Evolutionary conservation across 768 basidiomycete species (phyloP).

Genomic region (Atractiella rhizophila): DNA sequence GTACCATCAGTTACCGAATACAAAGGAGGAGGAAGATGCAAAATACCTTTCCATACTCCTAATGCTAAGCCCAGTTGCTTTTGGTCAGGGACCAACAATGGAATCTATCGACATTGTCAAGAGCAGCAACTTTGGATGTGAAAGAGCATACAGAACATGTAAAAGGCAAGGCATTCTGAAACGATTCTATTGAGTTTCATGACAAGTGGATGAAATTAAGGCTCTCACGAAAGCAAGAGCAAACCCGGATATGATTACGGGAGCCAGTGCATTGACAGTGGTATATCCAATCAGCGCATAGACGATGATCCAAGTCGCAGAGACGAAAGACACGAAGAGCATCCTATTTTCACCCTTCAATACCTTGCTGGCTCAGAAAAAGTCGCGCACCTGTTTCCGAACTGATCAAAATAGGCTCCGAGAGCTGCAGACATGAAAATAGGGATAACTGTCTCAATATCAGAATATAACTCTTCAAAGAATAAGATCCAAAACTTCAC

Average conservation of each 20-base stretch:
- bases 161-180: slow-evolving; percentile 4
- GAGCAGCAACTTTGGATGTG: too few species aligned
- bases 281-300: background rate
- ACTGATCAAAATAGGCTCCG: slow-evolving; percentile 2
- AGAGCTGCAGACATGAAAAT: slow-evolving; percentile 2
- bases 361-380: too few species aligned
- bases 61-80: background rate
- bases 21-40: too few species aligned
- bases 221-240: background rate
- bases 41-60: slow-evolving; percentile 5
- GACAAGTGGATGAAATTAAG: slow-evolving; percentile 1
- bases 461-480: too few species aligned
- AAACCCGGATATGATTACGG: background rate
- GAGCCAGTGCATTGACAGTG: background rate
- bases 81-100: slow-evolving; percentile 1
- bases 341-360: too few species aligned
- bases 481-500: too few species aligned
- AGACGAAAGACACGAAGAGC: background rate
- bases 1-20: too few species aligned
- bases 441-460: slow-evolving; percentile 1
- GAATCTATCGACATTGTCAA: too few species aligned
- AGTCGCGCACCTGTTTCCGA: too few species aligned
- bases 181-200: too few species aligned
- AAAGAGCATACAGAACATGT: too few species aligned
- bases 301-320: background rate